Conservation (phyloP, 176 grass and related monocot species). For the Lolium perenne region DNA sequence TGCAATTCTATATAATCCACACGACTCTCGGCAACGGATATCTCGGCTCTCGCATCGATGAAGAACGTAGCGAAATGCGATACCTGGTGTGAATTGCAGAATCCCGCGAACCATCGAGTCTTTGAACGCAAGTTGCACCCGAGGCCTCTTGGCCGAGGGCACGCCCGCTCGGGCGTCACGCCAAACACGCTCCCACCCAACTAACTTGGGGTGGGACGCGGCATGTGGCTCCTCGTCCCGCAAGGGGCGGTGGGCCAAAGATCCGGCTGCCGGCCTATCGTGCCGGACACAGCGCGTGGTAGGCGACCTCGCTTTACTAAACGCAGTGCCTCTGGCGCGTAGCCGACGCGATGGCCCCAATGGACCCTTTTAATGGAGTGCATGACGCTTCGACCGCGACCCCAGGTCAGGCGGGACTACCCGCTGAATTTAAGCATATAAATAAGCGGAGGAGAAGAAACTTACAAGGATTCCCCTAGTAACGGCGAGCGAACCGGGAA, state of each 20-base stretch:
- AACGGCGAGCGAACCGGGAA: background rate
- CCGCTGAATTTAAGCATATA: constrained; percentile 20
- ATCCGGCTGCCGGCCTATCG: no score
- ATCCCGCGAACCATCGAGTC: constrained; percentile 72
- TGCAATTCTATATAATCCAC: background rate
- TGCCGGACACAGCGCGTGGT: no score
- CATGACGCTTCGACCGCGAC: background rate
- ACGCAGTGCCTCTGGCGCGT: background rate
- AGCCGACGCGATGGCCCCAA: no score
- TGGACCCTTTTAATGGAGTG: background rate
- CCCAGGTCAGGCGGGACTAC: background rate
- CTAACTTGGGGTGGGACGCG: no score
- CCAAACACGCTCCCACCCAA: no score
- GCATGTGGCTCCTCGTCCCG: no score
- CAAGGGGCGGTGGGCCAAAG: no score
- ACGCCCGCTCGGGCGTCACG: no score
- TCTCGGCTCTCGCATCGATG: constrained; percentile 76
- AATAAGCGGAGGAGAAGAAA: constrained; percentile 22
- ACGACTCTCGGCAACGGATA: constrained; percentile 74
- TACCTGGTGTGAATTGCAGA: constrained; percentile 80
- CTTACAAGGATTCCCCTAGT: constrained; percentile 23
- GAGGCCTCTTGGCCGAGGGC: no score
- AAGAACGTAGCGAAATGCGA: constrained; percentile 88
- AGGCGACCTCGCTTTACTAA: no score
- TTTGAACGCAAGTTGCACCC: constrained; percentile 66